phyloP scores from a whole-genome alignment of 352 stramenopile genomes.

The Pythium monospermum region DNA sequence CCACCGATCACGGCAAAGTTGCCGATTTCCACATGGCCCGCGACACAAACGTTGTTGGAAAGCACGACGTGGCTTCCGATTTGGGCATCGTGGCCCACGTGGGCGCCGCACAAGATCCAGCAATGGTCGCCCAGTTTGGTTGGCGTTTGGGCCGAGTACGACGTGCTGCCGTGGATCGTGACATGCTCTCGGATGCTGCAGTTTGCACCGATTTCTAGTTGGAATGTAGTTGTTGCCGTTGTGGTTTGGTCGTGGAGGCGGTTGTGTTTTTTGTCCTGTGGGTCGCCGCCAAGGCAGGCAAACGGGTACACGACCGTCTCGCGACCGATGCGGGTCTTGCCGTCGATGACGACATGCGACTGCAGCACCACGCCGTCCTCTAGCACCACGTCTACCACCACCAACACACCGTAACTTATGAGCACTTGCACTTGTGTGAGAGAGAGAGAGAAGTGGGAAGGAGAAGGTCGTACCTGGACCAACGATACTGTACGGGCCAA shows the following conservation, averaged over 20 bases:
- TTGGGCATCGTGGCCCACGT: constrained; percentile 67
- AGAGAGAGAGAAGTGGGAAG: not conserved
- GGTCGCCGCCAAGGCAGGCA: constrained; percentile 63
- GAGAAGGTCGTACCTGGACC: constrained; percentile 34
- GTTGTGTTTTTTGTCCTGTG: constrained; percentile 81
- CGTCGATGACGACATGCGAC: constrained; percentile 74
- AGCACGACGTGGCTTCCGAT: constrained; percentile 67
- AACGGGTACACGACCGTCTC: constrained; percentile 68
- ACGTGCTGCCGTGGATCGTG: constrained; percentile 76
- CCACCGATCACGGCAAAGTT: constrained; percentile 73
- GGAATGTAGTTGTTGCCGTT: constrained; percentile 4
- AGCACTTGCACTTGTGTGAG: not conserved
- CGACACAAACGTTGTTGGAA: constrained; percentile 80
- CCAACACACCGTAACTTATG: too few relatives aligned
- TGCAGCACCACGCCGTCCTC: constrained; percentile 58
- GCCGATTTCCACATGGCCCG: constrained; percentile 72
- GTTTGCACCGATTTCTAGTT: constrained; percentile 54
- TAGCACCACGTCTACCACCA: constrained; percentile 56
- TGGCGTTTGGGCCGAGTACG: constrained; percentile 41
- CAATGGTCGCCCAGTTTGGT: constrained; percentile 71
- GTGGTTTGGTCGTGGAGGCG: not conserved
- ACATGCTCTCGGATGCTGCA: constrained; percentile 82
- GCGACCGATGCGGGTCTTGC: constrained; percentile 46
- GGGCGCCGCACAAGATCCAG: constrained; percentile 71
- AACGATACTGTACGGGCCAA: constrained; percentile 71